Percentiles rank a stretch among this genome's conserved stretches.
Conservation (phyloP, 768 basidiomycete species). For the Suillus spraguei region DNA sequence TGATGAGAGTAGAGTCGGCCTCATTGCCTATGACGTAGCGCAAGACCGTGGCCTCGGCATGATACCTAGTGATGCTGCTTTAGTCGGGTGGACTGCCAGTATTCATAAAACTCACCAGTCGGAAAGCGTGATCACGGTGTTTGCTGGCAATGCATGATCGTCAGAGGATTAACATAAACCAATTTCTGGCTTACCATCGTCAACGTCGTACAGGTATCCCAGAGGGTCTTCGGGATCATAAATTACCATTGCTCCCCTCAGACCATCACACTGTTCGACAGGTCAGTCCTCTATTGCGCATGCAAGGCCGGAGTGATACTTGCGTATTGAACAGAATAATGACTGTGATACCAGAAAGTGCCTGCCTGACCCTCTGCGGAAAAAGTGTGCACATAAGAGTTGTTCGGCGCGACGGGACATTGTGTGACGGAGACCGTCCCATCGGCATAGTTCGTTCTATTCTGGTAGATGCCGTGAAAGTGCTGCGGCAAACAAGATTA, state of each 20-base stretch:
- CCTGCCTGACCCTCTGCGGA: conserved; percentile 25
- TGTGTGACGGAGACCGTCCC: conserved; percentile 41
- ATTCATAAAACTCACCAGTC: conserved; percentile 31
- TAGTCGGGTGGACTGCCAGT: background rate
- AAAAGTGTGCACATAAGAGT: conserved; percentile 26
- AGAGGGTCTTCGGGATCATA: conserved; percentile 46
- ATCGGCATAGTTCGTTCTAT: conserved; percentile 45
- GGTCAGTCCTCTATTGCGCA: background rate
- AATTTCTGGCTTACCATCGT: conserved; percentile 35
- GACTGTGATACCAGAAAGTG: conserved; percentile 39
- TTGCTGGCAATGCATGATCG: conserved; percentile 19
- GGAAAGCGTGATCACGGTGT: conserved; percentile 47
- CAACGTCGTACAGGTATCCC: conserved; percentile 43
- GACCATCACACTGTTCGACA: conserved; percentile 21
- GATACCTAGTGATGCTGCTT: conserved; percentile 19
- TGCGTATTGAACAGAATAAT: conserved; percentile 40
- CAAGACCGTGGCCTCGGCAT: conserved; percentile 24
- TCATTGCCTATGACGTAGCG: conserved; percentile 13
- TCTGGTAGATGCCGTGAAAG: conserved; percentile 56
- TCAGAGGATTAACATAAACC: background rate
- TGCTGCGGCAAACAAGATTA: conserved; percentile 37
- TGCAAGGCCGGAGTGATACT: conserved; percentile 3
- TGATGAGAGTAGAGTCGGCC: conserved; percentile 38
- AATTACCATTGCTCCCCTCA: conserved; percentile 36
- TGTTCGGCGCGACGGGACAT: conserved; percentile 28